These are phyloP conservation scores for Monosporascus sp. DNA, from an alignment of 2,329 filamentous ascomycete species.

Conservation along the genomic window DNA sequence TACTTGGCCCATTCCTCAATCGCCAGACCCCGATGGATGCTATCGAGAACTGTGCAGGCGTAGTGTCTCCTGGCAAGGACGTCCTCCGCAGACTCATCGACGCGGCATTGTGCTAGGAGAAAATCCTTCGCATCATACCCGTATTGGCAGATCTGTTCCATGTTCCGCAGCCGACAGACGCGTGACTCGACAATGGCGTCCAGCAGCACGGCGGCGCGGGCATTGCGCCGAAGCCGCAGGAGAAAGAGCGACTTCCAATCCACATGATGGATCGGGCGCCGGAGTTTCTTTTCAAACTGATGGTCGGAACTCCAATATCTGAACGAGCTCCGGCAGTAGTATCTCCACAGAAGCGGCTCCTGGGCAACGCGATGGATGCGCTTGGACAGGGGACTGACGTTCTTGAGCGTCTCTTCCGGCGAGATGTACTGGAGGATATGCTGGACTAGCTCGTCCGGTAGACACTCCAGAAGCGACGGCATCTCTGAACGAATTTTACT, in stretches of 20 bases:
- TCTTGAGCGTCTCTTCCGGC: conserved; percentile 47
- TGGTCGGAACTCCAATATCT: conserved; percentile 69
- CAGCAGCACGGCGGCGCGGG: conserved; percentile 48
- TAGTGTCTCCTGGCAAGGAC: conserved; percentile 73
- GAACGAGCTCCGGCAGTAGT: conserved; percentile 66
- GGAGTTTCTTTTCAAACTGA: conserved; percentile 52
- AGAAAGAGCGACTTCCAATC: conserved; percentile 72
- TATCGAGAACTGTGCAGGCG: conserved; percentile 66
- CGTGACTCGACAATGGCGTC: conserved; percentile 67
- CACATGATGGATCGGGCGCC: conserved; percentile 46
- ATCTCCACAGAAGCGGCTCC: conserved; percentile 73
- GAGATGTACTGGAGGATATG: conserved; percentile 63
- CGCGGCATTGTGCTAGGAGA: conserved; percentile 60
- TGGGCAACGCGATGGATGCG: conserved; percentile 61
- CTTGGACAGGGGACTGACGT: conserved; percentile 51
- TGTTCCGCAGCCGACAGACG: conserved; percentile 61
- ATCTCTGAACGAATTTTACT: conserved; percentile 11
- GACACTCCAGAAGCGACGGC: conserved; percentile 32
- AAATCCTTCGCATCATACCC: conserved; percentile 89
- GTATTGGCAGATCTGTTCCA: conserved; percentile 63
- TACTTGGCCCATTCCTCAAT: conserved; percentile 70
- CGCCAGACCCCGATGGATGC: conserved; percentile 75
- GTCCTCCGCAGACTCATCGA: conserved; percentile 59
- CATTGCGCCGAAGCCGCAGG: conserved; percentile 48
- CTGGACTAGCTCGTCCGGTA: conserved; percentile 83